These are phyloP conservation scores for Platanthera zijinensis DNA, from an alignment of 106 monocot genomes.

Conservation along the genomic window DNA sequence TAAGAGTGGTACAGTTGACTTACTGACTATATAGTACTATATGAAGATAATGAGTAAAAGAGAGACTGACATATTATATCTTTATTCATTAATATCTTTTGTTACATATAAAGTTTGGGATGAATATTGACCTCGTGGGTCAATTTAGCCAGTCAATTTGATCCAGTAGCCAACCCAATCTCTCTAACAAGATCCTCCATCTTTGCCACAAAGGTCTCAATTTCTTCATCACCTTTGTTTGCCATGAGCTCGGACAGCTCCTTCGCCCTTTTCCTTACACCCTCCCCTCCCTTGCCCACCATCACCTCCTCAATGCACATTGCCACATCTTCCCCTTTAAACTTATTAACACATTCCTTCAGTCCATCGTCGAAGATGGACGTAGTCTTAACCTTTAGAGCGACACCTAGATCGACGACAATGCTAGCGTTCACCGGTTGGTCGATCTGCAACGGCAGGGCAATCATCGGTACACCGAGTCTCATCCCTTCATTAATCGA, in stretches of 20 bases:
- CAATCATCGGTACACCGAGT: conserved; percentile 36
- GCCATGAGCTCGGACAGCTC: conserved; percentile 25
- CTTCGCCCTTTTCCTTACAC: conserved; percentile 18
- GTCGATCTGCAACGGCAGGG: conserved; percentile 52
- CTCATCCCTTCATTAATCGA: conserved; percentile 42
- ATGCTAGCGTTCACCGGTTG: conserved; percentile 47
- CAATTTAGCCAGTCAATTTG: too few species aligned
- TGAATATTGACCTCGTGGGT: too few species aligned
- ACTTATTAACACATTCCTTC: not conserved
- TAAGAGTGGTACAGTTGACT: too few species aligned
- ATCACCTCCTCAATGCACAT: conserved; percentile 11
- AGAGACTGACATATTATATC: too few species aligned
- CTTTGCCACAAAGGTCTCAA: conserved; percentile 6
- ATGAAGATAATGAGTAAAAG: too few species aligned
- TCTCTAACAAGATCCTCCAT: not conserved
- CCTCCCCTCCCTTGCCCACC: conserved; percentile 8
- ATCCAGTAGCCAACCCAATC: too few species aligned
- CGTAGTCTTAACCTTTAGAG: conserved; percentile 11
- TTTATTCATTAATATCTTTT: too few species aligned
- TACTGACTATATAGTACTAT: too few species aligned
- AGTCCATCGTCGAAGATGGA: too few species aligned
- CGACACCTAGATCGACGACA: conserved; percentile 34
- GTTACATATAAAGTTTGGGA: too few species aligned
- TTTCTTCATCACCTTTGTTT: conserved; percentile 14
- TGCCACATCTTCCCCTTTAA: conserved; percentile 28